Evolutionary conservation across 495 filamentous ascomycete genomes (phyloP), one percentile per base, ranked within the genome.

Genomic region (Xanthoparmelia taractica): DNA sequence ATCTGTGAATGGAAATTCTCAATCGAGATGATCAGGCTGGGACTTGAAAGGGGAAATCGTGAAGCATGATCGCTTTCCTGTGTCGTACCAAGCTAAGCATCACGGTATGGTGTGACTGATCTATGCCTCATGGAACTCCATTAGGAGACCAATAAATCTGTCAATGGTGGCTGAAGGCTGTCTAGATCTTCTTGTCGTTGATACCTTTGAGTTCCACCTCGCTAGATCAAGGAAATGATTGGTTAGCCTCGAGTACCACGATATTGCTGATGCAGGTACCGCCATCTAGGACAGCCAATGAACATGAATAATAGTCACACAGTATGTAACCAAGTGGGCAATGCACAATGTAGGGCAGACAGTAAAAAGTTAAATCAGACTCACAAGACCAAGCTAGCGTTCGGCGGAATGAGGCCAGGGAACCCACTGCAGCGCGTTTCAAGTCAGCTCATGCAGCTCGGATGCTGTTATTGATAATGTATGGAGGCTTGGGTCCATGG

Each of bases 401-500:
- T 73, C 8, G 73, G 59, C 36, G 80, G 80, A 63, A 83, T 91
- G 66, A 86, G 78, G 34, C 82, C 84, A 40, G 83, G 84, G 76
- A 87, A 89, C 38, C 86, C 85, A 58, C 86, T 87, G 66, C 56
- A 72, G 50, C 55, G 57, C 68, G 67, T 60, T n/a, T 56, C 50
- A 43, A 59, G 50, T 58, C 56, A 59, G 54, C 54, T 20, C 45
- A 36, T 55, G 15, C 29, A 23, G 27, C n/a, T n/a, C 4, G 45
- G 23, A 59, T 31, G 37, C n/a, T 58, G 40, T 37, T 34, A 20
- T 34, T 18, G 17, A 13, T 18, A 38, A 34, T n/a, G 23, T 59
- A 25, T 12, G n/a, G 20, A 65, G 12, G 18, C 33, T 33, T n/a
- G n/a, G 20, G 12, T 34, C 29, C 40, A 36, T 23, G 8, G 37